Evolutionary conservation across 768 basidiomycete genomes (phyloP).

Genomic region (Cyclocybe aegerita): DNA sequence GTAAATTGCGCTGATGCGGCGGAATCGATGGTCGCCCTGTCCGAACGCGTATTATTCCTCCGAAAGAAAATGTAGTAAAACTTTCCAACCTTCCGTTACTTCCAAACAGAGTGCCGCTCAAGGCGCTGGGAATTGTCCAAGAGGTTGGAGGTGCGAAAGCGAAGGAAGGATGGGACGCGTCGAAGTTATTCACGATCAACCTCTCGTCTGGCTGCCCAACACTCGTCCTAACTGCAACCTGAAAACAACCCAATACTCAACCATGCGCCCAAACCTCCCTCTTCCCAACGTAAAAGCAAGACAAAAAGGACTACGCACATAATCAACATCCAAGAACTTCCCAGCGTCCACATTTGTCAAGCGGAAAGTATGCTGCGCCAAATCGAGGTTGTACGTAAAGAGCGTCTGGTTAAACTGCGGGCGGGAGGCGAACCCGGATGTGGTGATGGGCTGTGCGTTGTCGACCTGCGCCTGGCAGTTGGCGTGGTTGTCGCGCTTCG

Average conservation of each 20-base stretch:
- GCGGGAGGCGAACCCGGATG: no score
- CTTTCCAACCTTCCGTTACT: conserved; percentile 17
- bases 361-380: no score
- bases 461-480: no score
- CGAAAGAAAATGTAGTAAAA: not conserved
- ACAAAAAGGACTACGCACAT: no score
- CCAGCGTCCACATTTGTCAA: no score
- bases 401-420: no score
- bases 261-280: not conserved
- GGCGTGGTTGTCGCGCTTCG: no score
- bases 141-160: conserved; percentile 16
- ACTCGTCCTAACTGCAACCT: conserved; percentile 18
- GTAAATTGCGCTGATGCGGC: conserved; percentile 9
- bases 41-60: not conserved
- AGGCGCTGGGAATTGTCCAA: conserved; percentile 11
- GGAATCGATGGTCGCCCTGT: conserved; percentile 9
- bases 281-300: not conserved
- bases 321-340: no score
- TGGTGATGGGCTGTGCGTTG: no score
- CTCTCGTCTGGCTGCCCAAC: conserved; percentile 18
- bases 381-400: no score
- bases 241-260: not conserved
- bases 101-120: conserved; percentile 8
- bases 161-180: conserved; percentile 23
- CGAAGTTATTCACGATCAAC: conserved; percentile 22